Conservation (phyloP, 345 rosid genomes). For the Eucalyptus erythrocorys region DNA sequence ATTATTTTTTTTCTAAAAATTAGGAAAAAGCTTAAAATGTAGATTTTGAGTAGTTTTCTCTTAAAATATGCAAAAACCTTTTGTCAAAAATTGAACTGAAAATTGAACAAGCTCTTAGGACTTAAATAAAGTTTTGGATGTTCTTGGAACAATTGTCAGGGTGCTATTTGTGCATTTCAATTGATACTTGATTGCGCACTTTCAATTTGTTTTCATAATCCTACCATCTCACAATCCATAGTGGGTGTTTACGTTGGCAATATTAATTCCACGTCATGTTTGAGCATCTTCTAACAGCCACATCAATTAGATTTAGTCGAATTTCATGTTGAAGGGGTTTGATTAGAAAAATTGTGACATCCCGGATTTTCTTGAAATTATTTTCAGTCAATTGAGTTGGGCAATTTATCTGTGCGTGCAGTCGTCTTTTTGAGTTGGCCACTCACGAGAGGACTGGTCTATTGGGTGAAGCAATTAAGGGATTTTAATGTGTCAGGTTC, state of each 20-base stretch:
- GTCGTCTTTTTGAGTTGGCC: too few relatives aligned
- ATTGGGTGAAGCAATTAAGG: too few relatives aligned
- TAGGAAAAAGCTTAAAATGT: not conserved
- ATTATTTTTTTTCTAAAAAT: too few relatives aligned
- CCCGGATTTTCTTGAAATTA: too few relatives aligned
- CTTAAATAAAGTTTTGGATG: not conserved
- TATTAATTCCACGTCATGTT: not conserved
- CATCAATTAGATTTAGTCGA: not conserved
- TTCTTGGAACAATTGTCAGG: not conserved
- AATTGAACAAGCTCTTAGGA: not conserved
- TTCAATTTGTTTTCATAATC: not conserved
- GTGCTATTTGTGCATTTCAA: not conserved
- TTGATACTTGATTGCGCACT: not conserved
- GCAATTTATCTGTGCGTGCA: too few relatives aligned
- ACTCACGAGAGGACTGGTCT: too few relatives aligned
- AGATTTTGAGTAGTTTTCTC: not conserved
- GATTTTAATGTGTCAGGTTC: too few relatives aligned
- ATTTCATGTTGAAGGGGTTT: not conserved
- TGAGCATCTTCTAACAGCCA: not conserved
- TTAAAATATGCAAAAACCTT: too few relatives aligned
- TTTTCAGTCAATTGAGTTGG: too few relatives aligned
- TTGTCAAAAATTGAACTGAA: too few relatives aligned
- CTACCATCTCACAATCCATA: not conserved
- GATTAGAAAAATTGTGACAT: not conserved
- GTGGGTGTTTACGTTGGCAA: not conserved